A percentile compares a stretch with the other conserved stretches of the same genome.
Evolutionary conservation across 208 protist genomes (phyloP).

Genomic region (Leptomonas pyrrhocoris): DNA sequence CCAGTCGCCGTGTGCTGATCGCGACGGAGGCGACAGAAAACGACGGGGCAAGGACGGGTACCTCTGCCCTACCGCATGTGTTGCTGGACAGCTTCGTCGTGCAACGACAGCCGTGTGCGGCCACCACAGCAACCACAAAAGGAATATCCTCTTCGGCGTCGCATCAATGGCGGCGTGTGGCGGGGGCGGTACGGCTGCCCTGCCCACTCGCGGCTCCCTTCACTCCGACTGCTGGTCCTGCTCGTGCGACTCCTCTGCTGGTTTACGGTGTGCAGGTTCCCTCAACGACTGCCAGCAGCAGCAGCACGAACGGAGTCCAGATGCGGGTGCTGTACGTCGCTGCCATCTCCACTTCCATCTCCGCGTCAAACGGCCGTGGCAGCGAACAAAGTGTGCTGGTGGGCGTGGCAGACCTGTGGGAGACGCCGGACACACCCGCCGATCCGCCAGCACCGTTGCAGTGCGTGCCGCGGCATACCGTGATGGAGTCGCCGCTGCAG

Average conservation of each 20-base stretch:
- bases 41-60: not conserved
- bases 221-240: not conserved
- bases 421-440: not conserved
- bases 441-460: not conserved
- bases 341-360: not conserved
- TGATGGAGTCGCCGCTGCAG: not conserved
- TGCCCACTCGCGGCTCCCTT: not conserved
- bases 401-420: conserved; percentile 4
- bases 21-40: conserved; percentile 15
- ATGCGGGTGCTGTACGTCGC: conserved; percentile 16
- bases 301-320: not conserved
- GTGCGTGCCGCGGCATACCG: conserved; percentile 1
- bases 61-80: not conserved
- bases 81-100: conserved; percentile 24
- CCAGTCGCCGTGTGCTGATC: conserved; percentile 56
- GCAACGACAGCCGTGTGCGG: not conserved
- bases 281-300: not conserved
- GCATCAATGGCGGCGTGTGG: conserved; percentile 11
- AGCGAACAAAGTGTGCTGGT: not conserved
- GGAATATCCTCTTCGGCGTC: not conserved
- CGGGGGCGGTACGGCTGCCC: conserved; percentile 16
- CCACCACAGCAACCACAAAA: not conserved
- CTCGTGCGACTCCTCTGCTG: not conserved
- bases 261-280: not conserved
- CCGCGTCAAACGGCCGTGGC: too few species aligned